Conservation (phyloP, 345 rosid genomes). For the Rhodamnia rubescens region DNA sequence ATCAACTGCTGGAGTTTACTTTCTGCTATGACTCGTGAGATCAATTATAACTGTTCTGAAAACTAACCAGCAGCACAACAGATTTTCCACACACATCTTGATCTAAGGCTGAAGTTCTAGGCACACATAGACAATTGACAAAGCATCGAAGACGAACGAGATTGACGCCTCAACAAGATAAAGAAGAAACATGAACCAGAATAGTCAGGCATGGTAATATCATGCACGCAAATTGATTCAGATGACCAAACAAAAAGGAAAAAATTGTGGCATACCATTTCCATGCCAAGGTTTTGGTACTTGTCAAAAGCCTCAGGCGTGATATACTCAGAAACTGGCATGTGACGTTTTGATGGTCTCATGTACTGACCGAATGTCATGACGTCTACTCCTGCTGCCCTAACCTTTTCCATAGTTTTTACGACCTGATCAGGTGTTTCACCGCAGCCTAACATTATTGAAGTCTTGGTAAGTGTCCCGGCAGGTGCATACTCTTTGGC, state of each 20-base stretch:
- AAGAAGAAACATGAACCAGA: neutral
- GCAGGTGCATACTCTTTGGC: slow-evolving; percentile 70
- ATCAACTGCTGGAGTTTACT: neutral
- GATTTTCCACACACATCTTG: neutral
- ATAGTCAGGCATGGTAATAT: neutral
- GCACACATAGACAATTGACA: neutral
- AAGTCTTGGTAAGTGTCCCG: slow-evolving; percentile 88
- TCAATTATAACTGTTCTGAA: neutral
- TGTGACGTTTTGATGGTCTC: slow-evolving; percentile 98
- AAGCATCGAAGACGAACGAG: neutral
- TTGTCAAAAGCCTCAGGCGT: slow-evolving; percentile 92
- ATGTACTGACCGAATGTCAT: slow-evolving; percentile 98
- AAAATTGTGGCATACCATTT: slow-evolving; percentile 55
- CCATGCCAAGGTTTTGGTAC: slow-evolving; percentile 77
- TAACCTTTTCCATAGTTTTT: slow-evolving; percentile 87
- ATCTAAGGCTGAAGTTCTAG: neutral
- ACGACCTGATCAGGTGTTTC: slow-evolving; percentile 96
- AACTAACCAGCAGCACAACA: neutral
- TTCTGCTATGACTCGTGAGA: neutral
- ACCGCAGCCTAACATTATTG: slow-evolving; percentile 96
- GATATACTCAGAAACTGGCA: slow-evolving; percentile 91
- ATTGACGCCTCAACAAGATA: neutral
- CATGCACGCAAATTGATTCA: neutral
- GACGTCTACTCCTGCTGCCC: slow-evolving; percentile 97
- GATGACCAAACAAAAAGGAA: neutral